Evolutionary conservation across 352 stramenopile genomes (phyloP).

Genomic region (Pythium angustatum): DNA sequence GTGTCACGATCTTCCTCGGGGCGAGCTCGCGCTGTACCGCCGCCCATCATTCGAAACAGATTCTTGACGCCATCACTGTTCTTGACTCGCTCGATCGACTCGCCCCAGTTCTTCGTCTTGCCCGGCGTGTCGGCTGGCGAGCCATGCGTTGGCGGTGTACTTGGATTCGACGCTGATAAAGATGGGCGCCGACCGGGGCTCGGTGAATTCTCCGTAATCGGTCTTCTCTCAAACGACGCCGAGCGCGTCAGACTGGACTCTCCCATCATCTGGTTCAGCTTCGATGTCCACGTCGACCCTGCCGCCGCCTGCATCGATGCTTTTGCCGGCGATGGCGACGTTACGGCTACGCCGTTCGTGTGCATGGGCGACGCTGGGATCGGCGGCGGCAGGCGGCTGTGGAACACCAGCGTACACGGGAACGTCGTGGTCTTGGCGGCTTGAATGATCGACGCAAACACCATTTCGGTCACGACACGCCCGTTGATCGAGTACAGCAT

Average conservation of each 20-base stretch:
- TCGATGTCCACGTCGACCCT: constrained; percentile 43
- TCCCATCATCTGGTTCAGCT: constrained; percentile 46
- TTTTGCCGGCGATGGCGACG: constrained; percentile 43
- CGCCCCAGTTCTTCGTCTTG: constrained; percentile 44
- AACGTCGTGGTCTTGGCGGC: constrained; percentile 61
- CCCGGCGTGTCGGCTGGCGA: constrained; percentile 23
- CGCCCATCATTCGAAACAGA: constrained; percentile 70
- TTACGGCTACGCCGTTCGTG: constrained; percentile 7
- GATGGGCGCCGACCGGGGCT: constrained; percentile 19
- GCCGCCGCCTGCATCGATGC: background rate
- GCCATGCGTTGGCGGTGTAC: constrained; percentile 17
- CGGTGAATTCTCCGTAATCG: background rate
- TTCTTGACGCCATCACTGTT: constrained; percentile 76
- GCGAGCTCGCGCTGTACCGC: constrained; percentile 29
- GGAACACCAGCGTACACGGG: constrained; percentile 69
- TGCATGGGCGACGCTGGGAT: constrained; percentile 10
- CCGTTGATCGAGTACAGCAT: constrained; percentile 72
- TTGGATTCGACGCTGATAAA: constrained; percentile 2
- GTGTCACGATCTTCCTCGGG: constrained; percentile 64
- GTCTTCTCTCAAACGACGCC: constrained; percentile 48
- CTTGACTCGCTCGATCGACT: constrained; percentile 62
- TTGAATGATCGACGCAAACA: constrained; percentile 70
- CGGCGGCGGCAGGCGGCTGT: constrained; percentile 33
- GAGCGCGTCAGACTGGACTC: constrained; percentile 43
- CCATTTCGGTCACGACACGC: constrained; percentile 51